Conservation (phyloP, 805 yeast species). For the Starmerella bacillaris region DNA sequence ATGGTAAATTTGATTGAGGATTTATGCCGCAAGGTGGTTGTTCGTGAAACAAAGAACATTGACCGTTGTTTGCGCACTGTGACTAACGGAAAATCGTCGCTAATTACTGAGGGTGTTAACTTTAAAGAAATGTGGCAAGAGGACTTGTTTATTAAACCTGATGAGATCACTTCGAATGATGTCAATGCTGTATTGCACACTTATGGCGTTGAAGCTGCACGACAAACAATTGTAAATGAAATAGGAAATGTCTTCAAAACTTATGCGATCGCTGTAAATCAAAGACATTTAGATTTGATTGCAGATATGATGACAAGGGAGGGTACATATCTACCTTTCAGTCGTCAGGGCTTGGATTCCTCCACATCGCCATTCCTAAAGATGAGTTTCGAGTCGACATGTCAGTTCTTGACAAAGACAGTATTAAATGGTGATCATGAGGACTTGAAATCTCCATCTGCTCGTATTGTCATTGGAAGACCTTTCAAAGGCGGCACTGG, state of each 20-base stretch:
- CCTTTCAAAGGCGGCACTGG: constrained; percentile 90
- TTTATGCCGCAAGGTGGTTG: constrained; percentile 74
- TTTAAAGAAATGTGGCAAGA: constrained; percentile 97
- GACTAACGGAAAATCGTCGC: constrained; percentile 50
- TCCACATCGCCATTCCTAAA: constrained; percentile 92
- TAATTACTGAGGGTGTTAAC: constrained; percentile 96
- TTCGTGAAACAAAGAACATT: constrained; percentile 75
- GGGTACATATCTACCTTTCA: constrained; percentile 90
- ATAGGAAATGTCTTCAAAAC: constrained; percentile 89
- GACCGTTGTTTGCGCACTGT: constrained; percentile 76
- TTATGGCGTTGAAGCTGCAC: constrained; percentile 97
- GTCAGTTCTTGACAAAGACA: constrained; percentile 91
- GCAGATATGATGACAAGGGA: constrained; percentile 99
- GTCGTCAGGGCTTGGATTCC: constrained; percentile 94
- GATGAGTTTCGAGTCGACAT: constrained; percentile 97
- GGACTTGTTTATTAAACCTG: constrained; percentile 77
- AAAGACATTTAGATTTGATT: constrained; percentile 86
- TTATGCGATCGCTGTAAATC: constrained; percentile 82
- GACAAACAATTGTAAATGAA: constrained; percentile 92
- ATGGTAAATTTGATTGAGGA: constrained; percentile 95
- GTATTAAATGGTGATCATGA: constrained; percentile 85
- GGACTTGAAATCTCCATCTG: constrained; percentile 76
- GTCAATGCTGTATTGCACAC: constrained; percentile 74
- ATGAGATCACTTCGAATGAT: constrained; percentile 81
- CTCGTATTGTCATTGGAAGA: constrained; percentile 83